phyloP scores from a whole-genome alignment of 164 flowering plant genomes.

The Kalanchoe fedtschenkoi region DNA sequence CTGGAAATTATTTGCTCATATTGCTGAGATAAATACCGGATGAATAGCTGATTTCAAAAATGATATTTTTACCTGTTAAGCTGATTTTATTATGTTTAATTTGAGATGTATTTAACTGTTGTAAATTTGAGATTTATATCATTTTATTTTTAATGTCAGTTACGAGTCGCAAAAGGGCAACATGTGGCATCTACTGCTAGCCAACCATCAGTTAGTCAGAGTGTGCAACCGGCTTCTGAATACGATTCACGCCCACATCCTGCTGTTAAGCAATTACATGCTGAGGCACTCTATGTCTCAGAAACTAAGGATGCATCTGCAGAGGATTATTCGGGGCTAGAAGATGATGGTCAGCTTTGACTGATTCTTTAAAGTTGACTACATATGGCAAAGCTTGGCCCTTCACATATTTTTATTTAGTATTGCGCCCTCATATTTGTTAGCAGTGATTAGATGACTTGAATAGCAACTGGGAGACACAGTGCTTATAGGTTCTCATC shows the following conservation, averaged over 20 bases:
- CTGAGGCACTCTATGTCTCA: slow-evolving; percentile 21
- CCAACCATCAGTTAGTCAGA: slow-evolving; percentile 28
- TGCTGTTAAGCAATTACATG: slow-evolving; percentile 10
- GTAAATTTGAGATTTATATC: slow-evolving; percentile 1
- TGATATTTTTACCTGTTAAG: not conserved
- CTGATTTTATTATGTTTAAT: not conserved
- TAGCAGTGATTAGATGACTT: too few relatives aligned
- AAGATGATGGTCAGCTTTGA: slow-evolving; percentile 44
- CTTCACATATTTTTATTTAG: too few relatives aligned
- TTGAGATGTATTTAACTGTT: not conserved
- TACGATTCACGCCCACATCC: slow-evolving; percentile 33
- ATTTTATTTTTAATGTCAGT: slow-evolving; percentile 21
- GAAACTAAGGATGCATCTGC: slow-evolving; percentile 3
- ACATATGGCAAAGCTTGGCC: not conserved
- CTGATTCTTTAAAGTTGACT: not conserved
- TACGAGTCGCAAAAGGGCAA: slow-evolving; percentile 59
- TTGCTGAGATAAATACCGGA: too few relatives aligned
- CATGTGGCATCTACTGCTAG: slow-evolving; percentile 28
- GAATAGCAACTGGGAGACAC: not conserved
- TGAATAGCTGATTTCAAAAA: too few relatives aligned
- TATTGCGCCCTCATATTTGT: too few relatives aligned
- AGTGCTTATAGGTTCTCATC: not conserved
- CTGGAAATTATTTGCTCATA: too few relatives aligned
- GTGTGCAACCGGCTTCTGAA: slow-evolving; percentile 33
- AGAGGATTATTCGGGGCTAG: slow-evolving; percentile 12